phyloP scores from a whole-genome alignment of 2,329 filamentous ascomycete genomes.

The Trichothecium sympodiale region DNA sequence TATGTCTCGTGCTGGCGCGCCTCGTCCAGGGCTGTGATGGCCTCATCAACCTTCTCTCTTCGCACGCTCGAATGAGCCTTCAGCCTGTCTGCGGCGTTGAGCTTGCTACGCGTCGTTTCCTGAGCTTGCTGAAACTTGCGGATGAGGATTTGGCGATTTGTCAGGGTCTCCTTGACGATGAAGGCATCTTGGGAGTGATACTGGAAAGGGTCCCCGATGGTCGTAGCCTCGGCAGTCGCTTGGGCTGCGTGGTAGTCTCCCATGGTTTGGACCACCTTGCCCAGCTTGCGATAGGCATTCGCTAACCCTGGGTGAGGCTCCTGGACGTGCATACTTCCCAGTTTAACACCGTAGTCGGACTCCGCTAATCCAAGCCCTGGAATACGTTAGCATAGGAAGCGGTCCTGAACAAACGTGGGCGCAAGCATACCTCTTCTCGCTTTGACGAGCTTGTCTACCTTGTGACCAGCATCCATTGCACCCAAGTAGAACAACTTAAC shows the following conservation, averaged over 20 bases:
- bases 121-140: slow-evolving; percentile 90
- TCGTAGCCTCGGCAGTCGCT: slow-evolving; percentile 91
- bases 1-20: slow-evolving; percentile 72
- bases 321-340: slow-evolving; percentile 77
- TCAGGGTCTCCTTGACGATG: slow-evolving; percentile 95
- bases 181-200: slow-evolving; percentile 95
- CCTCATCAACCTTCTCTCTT: slow-evolving; percentile 93
- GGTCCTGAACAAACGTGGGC: neutral
- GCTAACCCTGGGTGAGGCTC: slow-evolving; percentile 81
- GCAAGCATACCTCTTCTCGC: slow-evolving; percentile 61
- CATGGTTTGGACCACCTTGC: slow-evolving; percentile 83
- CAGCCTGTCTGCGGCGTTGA: slow-evolving; percentile 77
- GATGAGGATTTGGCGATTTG: slow-evolving; percentile 91
- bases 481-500: slow-evolving; percentile 95
- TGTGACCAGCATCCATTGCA: slow-evolving; percentile 94
- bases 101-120: slow-evolving; percentile 69
- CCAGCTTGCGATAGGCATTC: slow-evolving; percentile 89
- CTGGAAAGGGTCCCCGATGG: slow-evolving; percentile 82
- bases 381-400: slow-evolving; percentile 1
- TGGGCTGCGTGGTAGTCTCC: slow-evolving; percentile 95
- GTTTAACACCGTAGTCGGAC: slow-evolving; percentile 84
- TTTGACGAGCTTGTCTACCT: slow-evolving; percentile 90
- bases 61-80: slow-evolving; percentile 80
- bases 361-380: slow-evolving; percentile 85
- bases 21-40: slow-evolving; percentile 83